phyloP scores from a whole-genome alignment of 2,329 filamentous ascomycete genomes.

The Fusarium siculi region DNA sequence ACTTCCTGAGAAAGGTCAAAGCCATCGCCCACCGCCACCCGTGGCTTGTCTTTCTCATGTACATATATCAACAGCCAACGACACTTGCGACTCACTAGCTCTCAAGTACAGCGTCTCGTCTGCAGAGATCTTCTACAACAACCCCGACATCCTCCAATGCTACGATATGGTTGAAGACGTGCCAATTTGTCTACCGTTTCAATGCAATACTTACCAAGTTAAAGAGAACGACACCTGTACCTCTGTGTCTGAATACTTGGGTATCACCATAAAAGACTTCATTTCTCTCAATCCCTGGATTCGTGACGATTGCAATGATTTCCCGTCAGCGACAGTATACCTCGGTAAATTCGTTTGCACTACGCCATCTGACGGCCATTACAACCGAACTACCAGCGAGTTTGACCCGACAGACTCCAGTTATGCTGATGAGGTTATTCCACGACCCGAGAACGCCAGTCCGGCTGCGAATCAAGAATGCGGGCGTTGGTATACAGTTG shows the following conservation, averaged over 20 bases:
- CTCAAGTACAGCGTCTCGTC: background rate
- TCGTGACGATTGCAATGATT: no score
- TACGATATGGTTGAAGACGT: background rate
- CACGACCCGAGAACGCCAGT: background rate
- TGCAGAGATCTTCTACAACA: background rate
- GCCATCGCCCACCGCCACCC: background rate
- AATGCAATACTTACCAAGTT: background rate
- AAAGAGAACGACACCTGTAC: background rate
- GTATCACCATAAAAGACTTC: background rate
- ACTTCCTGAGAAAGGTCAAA: background rate
- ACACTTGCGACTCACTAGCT: background rate
- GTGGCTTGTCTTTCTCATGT: background rate
- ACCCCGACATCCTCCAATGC: background rate
- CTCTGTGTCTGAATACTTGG: background rate
- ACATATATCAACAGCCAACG: background rate
- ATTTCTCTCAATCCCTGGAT: background rate
- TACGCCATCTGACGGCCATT: background rate
- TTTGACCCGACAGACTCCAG: background rate
- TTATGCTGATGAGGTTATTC: background rate
- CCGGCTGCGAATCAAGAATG: background rate
- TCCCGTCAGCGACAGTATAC: no score
- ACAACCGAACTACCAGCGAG: background rate
- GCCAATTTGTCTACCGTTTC: background rate
- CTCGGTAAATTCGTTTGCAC: background rate
- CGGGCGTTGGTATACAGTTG: background rate